phyloP scores from a whole-genome alignment of 176 grass and related monocot species.

The Ensete glaucum region DNA sequence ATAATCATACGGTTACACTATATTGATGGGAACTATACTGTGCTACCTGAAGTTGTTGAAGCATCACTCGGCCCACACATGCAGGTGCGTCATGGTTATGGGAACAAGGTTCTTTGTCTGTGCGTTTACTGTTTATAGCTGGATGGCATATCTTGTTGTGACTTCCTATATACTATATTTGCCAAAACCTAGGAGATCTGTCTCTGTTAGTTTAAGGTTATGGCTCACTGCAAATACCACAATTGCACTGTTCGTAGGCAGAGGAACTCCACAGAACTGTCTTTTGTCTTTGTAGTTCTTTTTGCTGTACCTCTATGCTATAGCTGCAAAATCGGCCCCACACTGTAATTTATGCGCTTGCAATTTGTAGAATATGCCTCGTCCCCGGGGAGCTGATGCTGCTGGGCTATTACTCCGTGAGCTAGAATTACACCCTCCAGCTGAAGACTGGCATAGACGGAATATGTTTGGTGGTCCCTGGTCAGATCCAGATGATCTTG shows the following conservation, averaged over 20 bases:
- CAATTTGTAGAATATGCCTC: slow-evolving; percentile 80
- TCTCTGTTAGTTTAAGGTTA: not conserved
- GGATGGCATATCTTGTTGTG: not conserved
- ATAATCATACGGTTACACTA: slow-evolving; percentile 96
- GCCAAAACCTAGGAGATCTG: too few relatives aligned
- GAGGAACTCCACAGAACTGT: too few relatives aligned
- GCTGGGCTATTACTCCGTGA: slow-evolving; percentile 95
- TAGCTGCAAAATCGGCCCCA: too few relatives aligned
- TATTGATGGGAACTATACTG: slow-evolving; percentile 96
- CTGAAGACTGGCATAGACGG: slow-evolving; percentile 96
- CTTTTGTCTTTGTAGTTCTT: not conserved
- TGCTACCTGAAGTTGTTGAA: slow-evolving; percentile 96
- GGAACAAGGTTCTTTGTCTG: not conserved
- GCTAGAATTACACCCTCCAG: slow-evolving; percentile 88
- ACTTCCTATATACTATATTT: not conserved
- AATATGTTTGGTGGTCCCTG: slow-evolving; percentile 99
- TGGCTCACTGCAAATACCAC: not conserved
- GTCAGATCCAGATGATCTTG: slow-evolving; percentile 88
- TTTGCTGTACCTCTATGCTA: not conserved
- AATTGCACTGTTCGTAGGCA: too few relatives aligned
- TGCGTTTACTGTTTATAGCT: not conserved
- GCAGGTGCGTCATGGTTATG: slow-evolving; percentile 51
- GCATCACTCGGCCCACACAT: slow-evolving; percentile 93
- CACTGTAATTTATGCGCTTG: not conserved
- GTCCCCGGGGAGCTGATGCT: slow-evolving; percentile 93